Conservation (phyloP, 2,329 filamentous ascomycete species). For the Escovopsis sp. region DNA sequence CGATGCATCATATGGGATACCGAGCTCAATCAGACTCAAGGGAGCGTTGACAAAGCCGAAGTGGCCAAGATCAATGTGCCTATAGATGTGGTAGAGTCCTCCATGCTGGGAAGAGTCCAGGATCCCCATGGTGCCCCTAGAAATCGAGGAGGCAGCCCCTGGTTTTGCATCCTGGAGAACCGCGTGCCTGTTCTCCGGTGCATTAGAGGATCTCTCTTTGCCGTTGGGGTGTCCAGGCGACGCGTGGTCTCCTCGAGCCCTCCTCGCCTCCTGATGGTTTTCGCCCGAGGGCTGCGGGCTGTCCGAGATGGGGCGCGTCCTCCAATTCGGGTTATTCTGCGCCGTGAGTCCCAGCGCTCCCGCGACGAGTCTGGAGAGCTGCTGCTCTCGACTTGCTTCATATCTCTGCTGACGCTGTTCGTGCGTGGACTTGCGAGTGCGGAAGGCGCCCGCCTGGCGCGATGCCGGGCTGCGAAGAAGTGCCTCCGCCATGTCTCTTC, state of each 20-base stretch:
- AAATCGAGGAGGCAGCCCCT: background rate
- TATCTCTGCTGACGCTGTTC: background rate
- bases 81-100: conserved; percentile 1
- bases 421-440: background rate
- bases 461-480: background rate
- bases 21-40: conserved; percentile 3
- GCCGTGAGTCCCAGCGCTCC: conserved; percentile 14
- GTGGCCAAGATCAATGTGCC: conserved; percentile 1
- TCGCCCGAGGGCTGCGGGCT: conserved; percentile 1
- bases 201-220: background rate
- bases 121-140: background rate
- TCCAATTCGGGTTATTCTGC: conserved; percentile 20
- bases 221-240: background rate
- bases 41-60: background rate
- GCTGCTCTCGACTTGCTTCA: conserved; percentile 1
- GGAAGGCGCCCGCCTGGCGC: background rate
- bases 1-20: background rate
- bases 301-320: conserved; percentile 11
- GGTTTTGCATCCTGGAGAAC: background rate
- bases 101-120: background rate
- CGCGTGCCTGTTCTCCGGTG: background rate
- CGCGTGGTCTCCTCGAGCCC: background rate
- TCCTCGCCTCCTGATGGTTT: background rate
- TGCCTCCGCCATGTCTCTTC: background rate
- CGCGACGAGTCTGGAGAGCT: conserved; percentile 5